A percentile compares a stretch with the other conserved stretches of the same genome.
These are phyloP conservation scores for Backusella tarrabulga DNA, from an alignment of 192 early-diverging fungal species.

Conservation along the genomic window DNA sequence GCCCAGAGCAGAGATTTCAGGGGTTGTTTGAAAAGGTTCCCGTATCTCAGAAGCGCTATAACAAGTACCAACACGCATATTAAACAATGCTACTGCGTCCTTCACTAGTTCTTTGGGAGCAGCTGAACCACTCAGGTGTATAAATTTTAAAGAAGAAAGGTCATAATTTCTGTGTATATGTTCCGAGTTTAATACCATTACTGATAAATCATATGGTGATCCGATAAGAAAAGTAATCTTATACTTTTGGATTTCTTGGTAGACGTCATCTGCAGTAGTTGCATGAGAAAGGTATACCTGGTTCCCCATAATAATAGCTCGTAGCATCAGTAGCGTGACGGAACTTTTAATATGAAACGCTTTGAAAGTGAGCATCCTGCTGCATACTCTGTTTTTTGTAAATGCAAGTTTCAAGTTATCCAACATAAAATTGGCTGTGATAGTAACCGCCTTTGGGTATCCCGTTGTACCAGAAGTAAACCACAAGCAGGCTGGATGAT, in stretches of 20 bases:
- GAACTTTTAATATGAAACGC: not conserved
- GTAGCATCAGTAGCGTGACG: not conserved
- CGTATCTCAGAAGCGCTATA: not conserved
- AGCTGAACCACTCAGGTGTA: not conserved
- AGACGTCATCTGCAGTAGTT: slow-evolving; percentile 8
- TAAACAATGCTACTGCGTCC: not conserved
- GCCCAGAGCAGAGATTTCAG: not conserved
- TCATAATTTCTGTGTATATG: not conserved
- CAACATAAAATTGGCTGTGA: not conserved
- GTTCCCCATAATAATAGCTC: not conserved
- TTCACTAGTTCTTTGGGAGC: not conserved
- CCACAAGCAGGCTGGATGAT: not conserved
- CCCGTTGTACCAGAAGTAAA: slow-evolving; percentile 8
- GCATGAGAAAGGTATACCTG: slow-evolving; percentile 12
- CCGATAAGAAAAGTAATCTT: not conserved
- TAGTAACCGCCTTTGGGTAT: not conserved
- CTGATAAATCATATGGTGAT: not conserved
- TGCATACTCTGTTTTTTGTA: not conserved
- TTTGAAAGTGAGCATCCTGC: not conserved
- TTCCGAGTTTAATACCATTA: not conserved
- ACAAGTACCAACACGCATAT: rapidly evolving
- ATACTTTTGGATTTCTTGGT: not conserved
- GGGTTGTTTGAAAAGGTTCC: not conserved
- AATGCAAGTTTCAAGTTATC: not conserved
- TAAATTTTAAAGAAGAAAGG: not conserved